Evolutionary conservation across 768 basidiomycete species (phyloP).

Genomic region (Rhodocollybia butyracea): DNA sequence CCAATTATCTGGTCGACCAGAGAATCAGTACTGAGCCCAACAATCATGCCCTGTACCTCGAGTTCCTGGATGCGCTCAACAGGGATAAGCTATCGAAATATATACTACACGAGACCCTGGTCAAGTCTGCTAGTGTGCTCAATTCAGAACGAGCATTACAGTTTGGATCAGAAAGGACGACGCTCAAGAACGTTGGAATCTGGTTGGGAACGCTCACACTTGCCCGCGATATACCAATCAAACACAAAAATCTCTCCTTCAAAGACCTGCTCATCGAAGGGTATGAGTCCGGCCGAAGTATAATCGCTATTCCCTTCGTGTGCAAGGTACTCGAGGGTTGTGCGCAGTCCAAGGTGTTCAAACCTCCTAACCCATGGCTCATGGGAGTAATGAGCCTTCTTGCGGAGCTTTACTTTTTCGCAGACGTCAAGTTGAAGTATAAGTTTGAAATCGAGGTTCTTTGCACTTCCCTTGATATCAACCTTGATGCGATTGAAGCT

Average conservation of each 20-base stretch:
- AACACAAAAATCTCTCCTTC: conserved; percentile 90
- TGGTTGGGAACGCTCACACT: conserved; percentile 96
- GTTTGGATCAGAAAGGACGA: conserved; percentile 78
- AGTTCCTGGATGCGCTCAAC: conserved; percentile 85
- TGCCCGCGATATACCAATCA: conserved; percentile 89
- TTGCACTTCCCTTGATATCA: conserved; percentile 87
- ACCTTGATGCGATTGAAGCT: conserved; percentile 81
- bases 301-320: conserved; percentile 96
- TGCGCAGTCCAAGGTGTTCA: conserved; percentile 87
- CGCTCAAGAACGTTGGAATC: conserved; percentile 90
- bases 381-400: conserved; percentile 93
- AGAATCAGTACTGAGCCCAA: conserved; percentile 95
- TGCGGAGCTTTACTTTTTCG: conserved; percentile 95
- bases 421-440: conserved; percentile 91
- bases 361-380: conserved; percentile 96
- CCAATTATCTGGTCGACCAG: conserved; percentile 95
- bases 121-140: conserved; percentile 80
- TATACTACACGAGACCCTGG: conserved; percentile 90
- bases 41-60: conserved; percentile 92
- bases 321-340: conserved; percentile 96
- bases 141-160: conserved; percentile 91
- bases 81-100: conserved; percentile 63
- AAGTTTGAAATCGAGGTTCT: conserved; percentile 99
- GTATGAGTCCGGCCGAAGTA: conserved; percentile 84
- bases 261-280: conserved; percentile 97